Base-by-base conservation (phyloP, 2,329 filamentous ascomycete genomes). In the Penicillium italicum region DNA sequence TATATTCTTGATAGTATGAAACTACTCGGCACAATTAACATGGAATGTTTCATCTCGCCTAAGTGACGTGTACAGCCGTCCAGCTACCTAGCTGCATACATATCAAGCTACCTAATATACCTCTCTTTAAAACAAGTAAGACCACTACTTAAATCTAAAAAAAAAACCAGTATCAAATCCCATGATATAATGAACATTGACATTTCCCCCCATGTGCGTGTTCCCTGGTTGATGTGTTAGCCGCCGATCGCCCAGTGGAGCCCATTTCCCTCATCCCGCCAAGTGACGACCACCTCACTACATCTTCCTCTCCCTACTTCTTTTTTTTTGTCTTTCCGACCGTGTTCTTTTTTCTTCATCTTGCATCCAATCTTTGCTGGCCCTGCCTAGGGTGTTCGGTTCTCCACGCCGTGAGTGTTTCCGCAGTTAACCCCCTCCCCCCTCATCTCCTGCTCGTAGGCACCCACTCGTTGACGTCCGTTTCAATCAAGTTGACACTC, bases 241-340 rank as follows among this genome's bases (percentile, higher is more conserved):
- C 66, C 62, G 69, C 67, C 59, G 69, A 72, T 72, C 69, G 66
- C 62, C 55, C 65, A 64, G 64, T 69, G 67, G 68, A 69, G 66
- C 66, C 58, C 53, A 51, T 59, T 55, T 60, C 60, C 52, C 50
- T 59, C 66, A 66, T 70, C 68, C 68, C 68, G 66, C 68, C 66
- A 60, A 62, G 62, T 68, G 66, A 66, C 66, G 62, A 65, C 66
- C 65, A 64, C 61, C 61, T 61, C 60, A 49, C 61, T 60, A 57
- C 55, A 50, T 57, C 55, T 28, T 51, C 56, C 42, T 56, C 43
- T 28, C 49, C 52, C 52, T 31, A 31, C 43, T 43, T 30, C 41
- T 45, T 47, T 37, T 48, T 48, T 44, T 44, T 50, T 48, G 45
- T 37, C 38, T 40, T 28, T 53, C 54, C 28, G 50, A 43, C 30